These are phyloP conservation scores for Claviceps maximensis DNA, from an alignment of 2,329 filamentous ascomycete species.

Conservation along the genomic window DNA sequence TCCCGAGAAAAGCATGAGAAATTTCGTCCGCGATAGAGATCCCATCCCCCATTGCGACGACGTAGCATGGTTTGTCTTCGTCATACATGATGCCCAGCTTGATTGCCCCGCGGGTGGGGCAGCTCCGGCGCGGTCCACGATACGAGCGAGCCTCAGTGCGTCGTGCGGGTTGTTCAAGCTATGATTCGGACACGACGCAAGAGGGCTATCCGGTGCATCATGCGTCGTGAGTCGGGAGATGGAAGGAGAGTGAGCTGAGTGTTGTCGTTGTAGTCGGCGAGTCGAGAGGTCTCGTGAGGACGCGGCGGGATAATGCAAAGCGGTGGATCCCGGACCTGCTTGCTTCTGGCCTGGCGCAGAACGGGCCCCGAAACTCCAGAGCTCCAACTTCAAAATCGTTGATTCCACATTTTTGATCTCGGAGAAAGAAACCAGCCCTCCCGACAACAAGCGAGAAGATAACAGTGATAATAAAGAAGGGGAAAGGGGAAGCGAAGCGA, in stretches of 20 bases:
- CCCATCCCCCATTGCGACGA: not conserved
- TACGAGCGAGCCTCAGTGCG: conserved; percentile 1
- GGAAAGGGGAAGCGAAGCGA: not conserved
- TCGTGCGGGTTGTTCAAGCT: not conserved
- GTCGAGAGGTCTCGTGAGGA: not conserved
- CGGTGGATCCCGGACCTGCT: not conserved
- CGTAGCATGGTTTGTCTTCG: not conserved
- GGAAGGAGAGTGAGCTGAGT: not conserved
- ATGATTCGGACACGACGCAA: conserved; percentile 11
- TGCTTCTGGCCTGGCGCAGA: not conserved
- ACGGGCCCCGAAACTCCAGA: not conserved
- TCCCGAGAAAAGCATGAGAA: not conserved
- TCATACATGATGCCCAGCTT: conserved; percentile 1
- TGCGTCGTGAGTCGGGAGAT: conserved; percentile 6
- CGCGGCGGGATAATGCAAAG: not conserved
- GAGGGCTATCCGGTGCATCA: conserved; percentile 11
- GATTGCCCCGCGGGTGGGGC: conserved; percentile 17
- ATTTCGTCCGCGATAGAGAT: not conserved
- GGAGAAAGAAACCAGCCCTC: no score
- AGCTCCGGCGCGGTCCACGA: not conserved
- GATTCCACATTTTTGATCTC: not conserved
- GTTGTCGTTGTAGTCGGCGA: not conserved
- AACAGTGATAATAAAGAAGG: not conserved
- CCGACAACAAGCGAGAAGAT: no score
- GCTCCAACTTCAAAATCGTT: not conserved